Base-by-base conservation (phyloP, 2,329 filamentous ascomycete genomes). In the Penicillium sp. region DNA sequence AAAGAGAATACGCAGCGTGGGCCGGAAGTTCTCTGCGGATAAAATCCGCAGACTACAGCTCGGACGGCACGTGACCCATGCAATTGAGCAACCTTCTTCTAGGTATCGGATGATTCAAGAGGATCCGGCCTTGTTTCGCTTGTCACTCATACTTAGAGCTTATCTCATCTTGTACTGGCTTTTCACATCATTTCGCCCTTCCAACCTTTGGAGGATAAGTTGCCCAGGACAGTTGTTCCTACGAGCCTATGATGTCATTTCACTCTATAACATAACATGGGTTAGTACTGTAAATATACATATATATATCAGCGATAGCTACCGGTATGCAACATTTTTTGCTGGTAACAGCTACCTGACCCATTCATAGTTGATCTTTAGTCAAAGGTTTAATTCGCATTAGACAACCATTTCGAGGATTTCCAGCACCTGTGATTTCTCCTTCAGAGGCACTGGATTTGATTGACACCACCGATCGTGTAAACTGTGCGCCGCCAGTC, bases 401-500 rank as follows among this genome's bases (percentile, higher is more conserved):
- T 35, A 63, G 33, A 63, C 44, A 13, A 64, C 63, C 63, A 64
- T 67, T 27, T 66, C 62, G 44, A 66, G 29, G 10, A 67, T 67
- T 55, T 66, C 63, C 45, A 67, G 21, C 14, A 66, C 64, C 27
- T 67, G 62, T 19, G 47, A 51, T 26, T 67, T 64, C 16, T 62
- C 59, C 21, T 55, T 61, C 24, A 67, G 24, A 7, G 64, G 63
- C 5, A 67, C 51, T 9, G 63, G 63, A 24, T 66, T 67, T 8
- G 56, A 49, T 52, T 60, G 51, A 46, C 64, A 67, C 60, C 58
- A 64, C 13, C 61, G 59, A 31, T 63, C 65, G 39, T 66, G 60
- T 14, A 67, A 49, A 41, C 63, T 67, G 46, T 66, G 54, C 19
- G 53, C 69, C 0, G 84, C 82, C 47, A 87, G 66, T 3, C 58